phyloP scores from a whole-genome alignment of 139 green algal genomes.

The Spirogloea muscicola region DNA sequence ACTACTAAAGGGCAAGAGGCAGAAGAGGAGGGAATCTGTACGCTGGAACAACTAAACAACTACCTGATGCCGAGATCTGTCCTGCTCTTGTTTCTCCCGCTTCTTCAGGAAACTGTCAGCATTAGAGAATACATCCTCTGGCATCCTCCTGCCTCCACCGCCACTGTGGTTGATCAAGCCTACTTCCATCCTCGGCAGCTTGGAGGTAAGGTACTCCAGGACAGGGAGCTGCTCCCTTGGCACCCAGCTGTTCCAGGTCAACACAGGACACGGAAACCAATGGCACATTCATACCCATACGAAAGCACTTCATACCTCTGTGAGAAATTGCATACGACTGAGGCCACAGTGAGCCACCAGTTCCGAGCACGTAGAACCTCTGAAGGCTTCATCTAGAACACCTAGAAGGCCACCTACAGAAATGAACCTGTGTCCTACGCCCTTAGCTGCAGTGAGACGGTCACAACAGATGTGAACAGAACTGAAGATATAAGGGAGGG shows the following conservation, averaged over 20 bases:
- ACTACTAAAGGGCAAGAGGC: background rate
- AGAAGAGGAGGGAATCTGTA: background rate
- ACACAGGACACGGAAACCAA: conserved; percentile 1
- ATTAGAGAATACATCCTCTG: background rate
- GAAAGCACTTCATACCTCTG: background rate
- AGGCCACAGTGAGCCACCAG: background rate
- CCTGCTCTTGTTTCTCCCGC: background rate
- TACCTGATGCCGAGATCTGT: background rate
- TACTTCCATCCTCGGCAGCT: background rate
- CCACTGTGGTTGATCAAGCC: background rate
- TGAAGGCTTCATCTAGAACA: background rate
- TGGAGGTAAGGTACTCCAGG: conserved; percentile 30
- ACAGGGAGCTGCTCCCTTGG: conserved; percentile 26
- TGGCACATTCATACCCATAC: background rate
- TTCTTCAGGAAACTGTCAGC: background rate
- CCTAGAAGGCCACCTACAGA: background rate
- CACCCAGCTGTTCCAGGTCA: conserved; percentile 14
- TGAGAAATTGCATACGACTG: too few species aligned
- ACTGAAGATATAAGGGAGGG: background rate
- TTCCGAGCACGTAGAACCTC: background rate
- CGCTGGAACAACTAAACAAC: background rate
- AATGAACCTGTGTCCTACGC: too few species aligned
- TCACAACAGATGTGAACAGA: too few species aligned
- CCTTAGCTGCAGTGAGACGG: too few species aligned
- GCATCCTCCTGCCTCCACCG: background rate